These are phyloP conservation scores for Lachnellula willkommii DNA, from an alignment of 2,329 filamentous ascomycete genomes.

Conservation along the genomic window DNA sequence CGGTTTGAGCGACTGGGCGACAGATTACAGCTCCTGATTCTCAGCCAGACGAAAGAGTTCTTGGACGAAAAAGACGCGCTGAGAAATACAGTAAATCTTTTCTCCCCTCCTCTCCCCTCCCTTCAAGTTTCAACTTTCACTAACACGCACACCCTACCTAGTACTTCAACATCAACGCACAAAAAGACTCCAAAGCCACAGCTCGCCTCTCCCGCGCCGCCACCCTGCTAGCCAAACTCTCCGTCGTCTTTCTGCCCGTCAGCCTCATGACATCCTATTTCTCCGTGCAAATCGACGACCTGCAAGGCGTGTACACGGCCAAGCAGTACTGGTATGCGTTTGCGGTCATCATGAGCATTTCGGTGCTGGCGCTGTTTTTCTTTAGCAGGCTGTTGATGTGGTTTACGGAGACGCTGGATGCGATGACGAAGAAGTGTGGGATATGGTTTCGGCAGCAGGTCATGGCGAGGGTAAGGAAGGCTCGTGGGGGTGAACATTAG, in stretches of 20 bases:
- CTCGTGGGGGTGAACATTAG: not conserved
- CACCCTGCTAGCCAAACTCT: constrained; percentile 67
- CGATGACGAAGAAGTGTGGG: constrained; percentile 13
- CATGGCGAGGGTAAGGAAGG: not conserved
- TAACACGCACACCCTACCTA: constrained; percentile 36
- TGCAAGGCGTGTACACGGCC: constrained; percentile 52
- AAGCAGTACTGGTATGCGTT: constrained; percentile 65
- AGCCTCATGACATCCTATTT: constrained; percentile 72
- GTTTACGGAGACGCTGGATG: constrained; percentile 41
- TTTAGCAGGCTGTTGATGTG: constrained; percentile 43
- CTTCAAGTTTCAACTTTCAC: constrained; percentile 3
- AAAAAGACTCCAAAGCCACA: constrained; percentile 68
- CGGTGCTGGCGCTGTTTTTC: constrained; percentile 53
- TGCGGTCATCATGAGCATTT: constrained; percentile 55
- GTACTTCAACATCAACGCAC: constrained; percentile 74
- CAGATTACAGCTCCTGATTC: constrained; percentile 53
- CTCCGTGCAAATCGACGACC: constrained; percentile 56
- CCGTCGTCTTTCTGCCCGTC: constrained; percentile 70
- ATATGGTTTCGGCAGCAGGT: not conserved
- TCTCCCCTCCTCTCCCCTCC: not conserved
- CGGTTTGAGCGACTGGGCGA: constrained; percentile 56
- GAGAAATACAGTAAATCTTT: constrained; percentile 54
- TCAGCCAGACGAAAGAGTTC: constrained; percentile 57
- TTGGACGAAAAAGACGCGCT: constrained; percentile 66
- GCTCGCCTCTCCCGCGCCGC: constrained; percentile 67